Evolutionary conservation across 75 land plant species (phyloP).

Genomic region (Selaginella tamariscina): DNA sequence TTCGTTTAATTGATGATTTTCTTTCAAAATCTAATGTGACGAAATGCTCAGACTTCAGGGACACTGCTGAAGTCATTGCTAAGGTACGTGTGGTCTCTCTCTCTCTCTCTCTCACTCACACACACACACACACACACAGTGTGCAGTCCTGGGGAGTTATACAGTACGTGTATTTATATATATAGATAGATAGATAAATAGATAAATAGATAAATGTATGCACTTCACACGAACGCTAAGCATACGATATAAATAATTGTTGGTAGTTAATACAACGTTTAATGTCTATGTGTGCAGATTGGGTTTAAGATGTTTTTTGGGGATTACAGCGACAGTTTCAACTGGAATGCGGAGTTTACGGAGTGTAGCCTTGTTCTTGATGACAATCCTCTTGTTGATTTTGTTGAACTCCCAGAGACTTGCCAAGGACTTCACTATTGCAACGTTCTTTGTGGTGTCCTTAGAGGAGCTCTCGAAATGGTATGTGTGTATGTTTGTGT

Average conservation of each 20-base stretch:
- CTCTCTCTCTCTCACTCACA: neutral
- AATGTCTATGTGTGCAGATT: constrained; percentile 37
- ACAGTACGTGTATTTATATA: neutral
- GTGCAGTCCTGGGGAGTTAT: neutral
- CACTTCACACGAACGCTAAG: too few relatives aligned
- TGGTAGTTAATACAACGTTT: neutral
- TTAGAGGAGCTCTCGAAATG: constrained; percentile 94
- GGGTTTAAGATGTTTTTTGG: constrained; percentile 93
- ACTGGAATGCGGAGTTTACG: constrained; percentile 82
- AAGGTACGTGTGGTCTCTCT: constrained; percentile 37
- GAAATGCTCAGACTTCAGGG: constrained; percentile 72
- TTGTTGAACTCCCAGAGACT: constrained; percentile 92
- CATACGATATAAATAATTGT: too few relatives aligned
- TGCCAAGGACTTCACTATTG: constrained; percentile 86
- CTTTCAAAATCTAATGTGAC: constrained; percentile 78
- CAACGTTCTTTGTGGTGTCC: constrained; percentile 85
- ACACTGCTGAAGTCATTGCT: constrained; percentile 91
- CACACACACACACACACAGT: neutral
- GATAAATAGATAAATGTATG: too few relatives aligned
- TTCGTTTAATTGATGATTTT: constrained; percentile 82
- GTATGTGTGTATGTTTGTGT: too few relatives aligned
- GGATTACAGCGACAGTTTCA: constrained; percentile 66
- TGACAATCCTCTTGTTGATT: constrained; percentile 89
- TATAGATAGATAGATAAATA: neutral
- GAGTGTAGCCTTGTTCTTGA: constrained; percentile 78